Percentiles rank a stretch among this genome's conserved stretches.
These are phyloP conservation scores for Sclerotinia sclerotiorum DNA, from an alignment of 2,329 filamentous ascomycete genomes.

Conservation along the genomic window DNA sequence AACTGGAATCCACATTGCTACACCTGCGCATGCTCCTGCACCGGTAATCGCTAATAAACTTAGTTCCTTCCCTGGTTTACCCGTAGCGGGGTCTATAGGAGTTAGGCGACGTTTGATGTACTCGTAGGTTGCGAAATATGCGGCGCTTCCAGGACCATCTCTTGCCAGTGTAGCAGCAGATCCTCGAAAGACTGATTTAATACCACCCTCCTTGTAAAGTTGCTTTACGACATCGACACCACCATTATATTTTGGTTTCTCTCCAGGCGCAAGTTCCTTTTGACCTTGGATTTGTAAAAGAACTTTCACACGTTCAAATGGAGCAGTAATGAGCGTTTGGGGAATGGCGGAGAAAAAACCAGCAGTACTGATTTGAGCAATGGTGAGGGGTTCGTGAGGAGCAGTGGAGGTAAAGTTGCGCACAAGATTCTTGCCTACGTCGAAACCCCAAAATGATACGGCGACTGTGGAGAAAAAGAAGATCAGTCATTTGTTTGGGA, in stretches of 20 bases:
- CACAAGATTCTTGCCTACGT: conserved; percentile 89
- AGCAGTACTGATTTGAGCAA: conserved; percentile 84
- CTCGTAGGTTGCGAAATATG: conserved; percentile 98
- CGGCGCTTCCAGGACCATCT: conserved; percentile 88
- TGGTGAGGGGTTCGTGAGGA: conserved; percentile 70
- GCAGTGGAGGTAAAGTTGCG: conserved; percentile 60
- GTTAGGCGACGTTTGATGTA: conserved; percentile 86
- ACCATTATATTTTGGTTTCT: conserved; percentile 89
- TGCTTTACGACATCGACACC: conserved; percentile 89
- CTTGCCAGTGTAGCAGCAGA: conserved; percentile 86
- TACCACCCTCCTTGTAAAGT: conserved; percentile 85
- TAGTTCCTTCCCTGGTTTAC: conserved; percentile 72
- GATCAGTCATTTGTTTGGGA: conserved; percentile 19
- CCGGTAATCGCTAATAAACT: conserved; percentile 79
- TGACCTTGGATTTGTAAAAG: conserved; percentile 97
- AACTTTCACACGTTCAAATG: conserved; percentile 98
- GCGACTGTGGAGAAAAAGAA: conserved; percentile 51
- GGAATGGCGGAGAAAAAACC: conserved; percentile 98
- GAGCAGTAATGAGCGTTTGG: conserved; percentile 97
- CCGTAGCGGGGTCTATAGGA: conserved; percentile 72
- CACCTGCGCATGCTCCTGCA: conserved; percentile 85
- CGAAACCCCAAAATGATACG: conserved; percentile 82
- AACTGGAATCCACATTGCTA: conserved; percentile 99
- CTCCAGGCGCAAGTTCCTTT: conserved; percentile 77
- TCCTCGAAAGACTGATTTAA: conserved; percentile 90